A percentile compares a stretch with the other conserved stretches of the same genome.
These are phyloP conservation scores for Jackrogersella minutella DNA, from an alignment of 495 filamentous ascomycete genomes.

Conservation along the genomic window DNA sequence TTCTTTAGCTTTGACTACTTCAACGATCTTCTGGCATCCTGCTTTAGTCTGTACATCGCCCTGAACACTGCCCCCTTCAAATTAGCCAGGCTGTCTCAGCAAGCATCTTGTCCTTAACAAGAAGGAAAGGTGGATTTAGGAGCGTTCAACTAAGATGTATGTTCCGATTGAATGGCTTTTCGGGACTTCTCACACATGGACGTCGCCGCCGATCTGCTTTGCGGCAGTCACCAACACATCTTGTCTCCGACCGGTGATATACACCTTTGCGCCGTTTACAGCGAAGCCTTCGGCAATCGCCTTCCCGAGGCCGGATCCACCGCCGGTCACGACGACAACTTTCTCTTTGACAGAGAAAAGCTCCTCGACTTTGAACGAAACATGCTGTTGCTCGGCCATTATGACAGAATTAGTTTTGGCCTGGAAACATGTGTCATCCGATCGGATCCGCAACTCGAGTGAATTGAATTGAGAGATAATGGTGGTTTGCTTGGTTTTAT, in stretches of 20 bases:
- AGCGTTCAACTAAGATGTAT: not conserved
- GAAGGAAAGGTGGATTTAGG: no score
- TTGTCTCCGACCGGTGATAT: not conserved
- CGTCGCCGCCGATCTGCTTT: not conserved
- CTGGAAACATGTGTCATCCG: not conserved
- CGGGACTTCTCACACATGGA: not conserved
- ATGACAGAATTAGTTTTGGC: not conserved
- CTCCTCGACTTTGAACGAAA: not conserved
- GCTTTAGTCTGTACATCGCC: not conserved
- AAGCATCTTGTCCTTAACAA: no score
- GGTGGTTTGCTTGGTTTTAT: no score
- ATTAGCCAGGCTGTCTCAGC: not conserved
- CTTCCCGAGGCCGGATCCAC: not conserved
- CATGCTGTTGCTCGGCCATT: not conserved
- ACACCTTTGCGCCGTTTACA: not conserved
- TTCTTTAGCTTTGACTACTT: not conserved
- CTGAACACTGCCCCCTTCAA: not conserved
- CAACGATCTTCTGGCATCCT: not conserved
- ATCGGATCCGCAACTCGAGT: not conserved
- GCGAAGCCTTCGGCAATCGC: not conserved
- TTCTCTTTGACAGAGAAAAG: not conserved
- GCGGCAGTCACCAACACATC: not conserved
- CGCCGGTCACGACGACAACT: not conserved
- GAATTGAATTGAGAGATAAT: not conserved
- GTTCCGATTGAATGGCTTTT: not conserved